These are phyloP conservation scores for Emmonsiellopsis sp. DNA, from an alignment of 2,329 filamentous ascomycete species.

Conservation along the genomic window DNA sequence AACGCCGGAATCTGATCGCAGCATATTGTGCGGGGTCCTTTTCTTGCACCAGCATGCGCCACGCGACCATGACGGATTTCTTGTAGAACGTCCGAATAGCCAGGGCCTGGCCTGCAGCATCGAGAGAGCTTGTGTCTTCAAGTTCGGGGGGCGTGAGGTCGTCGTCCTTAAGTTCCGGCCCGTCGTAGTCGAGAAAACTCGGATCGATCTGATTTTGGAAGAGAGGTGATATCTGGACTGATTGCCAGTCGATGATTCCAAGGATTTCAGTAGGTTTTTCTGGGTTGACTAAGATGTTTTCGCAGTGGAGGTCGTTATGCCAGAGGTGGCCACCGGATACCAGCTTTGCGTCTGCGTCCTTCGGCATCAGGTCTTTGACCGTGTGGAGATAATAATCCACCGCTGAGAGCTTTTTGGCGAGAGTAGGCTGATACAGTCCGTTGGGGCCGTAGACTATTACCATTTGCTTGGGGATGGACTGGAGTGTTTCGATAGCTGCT, in stretches of 20 bases:
- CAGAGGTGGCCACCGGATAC: constrained; percentile 15
- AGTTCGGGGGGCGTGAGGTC: constrained; percentile 7
- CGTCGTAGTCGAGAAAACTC: constrained; percentile 18
- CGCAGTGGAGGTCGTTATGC: constrained; percentile 21
- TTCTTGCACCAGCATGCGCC: neutral
- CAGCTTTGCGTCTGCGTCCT: neutral
- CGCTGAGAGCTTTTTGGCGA: neutral
- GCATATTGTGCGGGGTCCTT: neutral
- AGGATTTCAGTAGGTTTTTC: constrained; percentile 15
- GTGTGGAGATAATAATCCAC: neutral
- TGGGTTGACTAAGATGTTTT: constrained; percentile 24
- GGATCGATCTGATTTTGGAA: constrained; percentile 20
- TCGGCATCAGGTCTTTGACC: neutral
- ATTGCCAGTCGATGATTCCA: constrained; percentile 25
- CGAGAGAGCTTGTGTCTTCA: neutral
- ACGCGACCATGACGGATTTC: neutral
- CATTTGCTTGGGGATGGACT: neutral
- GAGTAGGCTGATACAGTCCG: neutral
- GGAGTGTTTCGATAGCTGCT: neutral
- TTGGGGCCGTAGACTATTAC: neutral
- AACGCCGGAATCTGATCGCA: neutral
- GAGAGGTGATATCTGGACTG: constrained; percentile 19
- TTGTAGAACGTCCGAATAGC: neutral
- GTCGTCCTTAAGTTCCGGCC: constrained; percentile 19
- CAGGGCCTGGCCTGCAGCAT: neutral